Evolutionary conservation across 345 rosid species (phyloP), one percentile per base, ranked within the genome.

Genomic region (Brassica rapa): DNA sequence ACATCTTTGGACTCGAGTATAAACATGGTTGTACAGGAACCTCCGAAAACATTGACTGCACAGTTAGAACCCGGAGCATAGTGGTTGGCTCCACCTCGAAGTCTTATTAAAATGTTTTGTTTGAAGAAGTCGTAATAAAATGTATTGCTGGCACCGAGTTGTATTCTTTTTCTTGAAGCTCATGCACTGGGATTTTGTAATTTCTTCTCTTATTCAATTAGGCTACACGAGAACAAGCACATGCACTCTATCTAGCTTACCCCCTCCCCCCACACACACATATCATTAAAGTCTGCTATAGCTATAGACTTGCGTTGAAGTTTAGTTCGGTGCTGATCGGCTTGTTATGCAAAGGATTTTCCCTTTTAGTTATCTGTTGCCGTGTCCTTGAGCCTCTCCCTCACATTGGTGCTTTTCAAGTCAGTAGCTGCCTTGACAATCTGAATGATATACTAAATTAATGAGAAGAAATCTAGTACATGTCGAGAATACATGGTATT

Each of bases 341-440:
- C 55, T 46, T 46, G 55, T 15, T 46, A 46, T 46, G 4, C 10
- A 46, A 46, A 46, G 16, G 55, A 46, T 12, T 46, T 46, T 4
- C 55, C 55, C 55, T 41, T 46, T 46, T 46, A 46, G 49, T 41
- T 41, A 41, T 11, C 49, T 10, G 14, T 41, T 41, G 49, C 80
- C 1, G 94, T 90, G 71, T 94, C 86, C 73, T 90, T 91, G 66
- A 93, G 93, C 68, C 92, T 89, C 81, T 88, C 88, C 68, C 93
- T 89, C 80, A 88, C 88, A 77, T 90, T 93, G n/a, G 97, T 91
- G 79, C 81, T 91, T 83, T 89, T 46, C 64, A 93, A 89, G 73
- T 91, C 96, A 33, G 88, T 66, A 59, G 90, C 69, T 51, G 96
- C 98, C 83, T 82, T 89, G 81, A 90, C 96, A 77, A 89, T 93